Percentiles rank a stretch among this genome's conserved stretches.
Conservation (phyloP, 768 basidiomycete species). For the Suillus occidentalis region DNA sequence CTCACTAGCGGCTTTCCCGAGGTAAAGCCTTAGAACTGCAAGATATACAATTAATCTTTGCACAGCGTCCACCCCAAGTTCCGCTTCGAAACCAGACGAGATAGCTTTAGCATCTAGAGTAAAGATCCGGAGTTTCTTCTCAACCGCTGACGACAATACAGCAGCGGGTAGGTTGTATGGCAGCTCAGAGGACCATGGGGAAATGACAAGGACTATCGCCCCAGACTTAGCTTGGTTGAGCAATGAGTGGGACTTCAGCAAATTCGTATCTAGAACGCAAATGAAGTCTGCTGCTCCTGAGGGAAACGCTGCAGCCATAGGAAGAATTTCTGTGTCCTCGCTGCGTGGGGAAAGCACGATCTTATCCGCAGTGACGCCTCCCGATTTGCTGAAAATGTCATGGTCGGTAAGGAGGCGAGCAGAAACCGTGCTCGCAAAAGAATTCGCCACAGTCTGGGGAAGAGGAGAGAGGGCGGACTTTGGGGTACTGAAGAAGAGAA, state of each 20-base stretch:
- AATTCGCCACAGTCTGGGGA: slow-evolving; percentile 52
- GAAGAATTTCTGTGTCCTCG: slow-evolving; percentile 39
- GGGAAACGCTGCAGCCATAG: slow-evolving; percentile 58
- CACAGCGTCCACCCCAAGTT: slow-evolving; percentile 37
- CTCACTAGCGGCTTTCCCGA: slow-evolving; percentile 63
- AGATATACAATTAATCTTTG: slow-evolving; percentile 67
- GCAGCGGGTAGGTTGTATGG: slow-evolving; percentile 60
- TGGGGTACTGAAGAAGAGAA: slow-evolving; percentile 56
- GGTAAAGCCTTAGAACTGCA: slow-evolving; percentile 82
- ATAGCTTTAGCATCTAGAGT: slow-evolving; percentile 57
- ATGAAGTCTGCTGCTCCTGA: slow-evolving; percentile 63
- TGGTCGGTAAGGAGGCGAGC: slow-evolving; percentile 66
- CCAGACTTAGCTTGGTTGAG: slow-evolving; percentile 63
- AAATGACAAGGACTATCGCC: slow-evolving; percentile 71
- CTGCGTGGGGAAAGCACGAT: slow-evolving; percentile 60
- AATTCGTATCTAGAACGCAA: slow-evolving; percentile 69
- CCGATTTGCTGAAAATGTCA: slow-evolving; percentile 74
- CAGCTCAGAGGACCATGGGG: slow-evolving; percentile 76
- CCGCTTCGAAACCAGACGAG: slow-evolving; percentile 42
- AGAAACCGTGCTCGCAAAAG: slow-evolving; percentile 53
- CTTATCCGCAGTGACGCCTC: slow-evolving; percentile 68
- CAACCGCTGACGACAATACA: slow-evolving; percentile 44
- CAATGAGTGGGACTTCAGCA: slow-evolving; percentile 78
- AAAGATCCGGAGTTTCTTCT: slow-evolving; percentile 58
- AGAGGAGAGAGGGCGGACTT: slow-evolving; percentile 45